Evolutionary conservation across 352 stramenopile species (phyloP).

Genomic region (Globisporangium okanoganense): DNA sequence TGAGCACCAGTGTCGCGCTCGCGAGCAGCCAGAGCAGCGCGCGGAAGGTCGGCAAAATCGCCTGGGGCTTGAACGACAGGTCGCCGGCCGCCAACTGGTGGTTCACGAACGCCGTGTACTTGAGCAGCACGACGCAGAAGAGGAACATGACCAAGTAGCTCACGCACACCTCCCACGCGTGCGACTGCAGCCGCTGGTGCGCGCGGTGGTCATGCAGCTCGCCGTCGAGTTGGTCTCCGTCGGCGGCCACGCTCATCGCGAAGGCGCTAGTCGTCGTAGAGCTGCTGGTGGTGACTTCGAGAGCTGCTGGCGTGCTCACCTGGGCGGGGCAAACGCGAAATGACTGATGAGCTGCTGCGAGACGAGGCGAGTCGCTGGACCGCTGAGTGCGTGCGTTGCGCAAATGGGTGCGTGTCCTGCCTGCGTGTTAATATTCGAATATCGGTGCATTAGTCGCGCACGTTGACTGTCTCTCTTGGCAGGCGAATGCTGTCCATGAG

Average conservation of each 20-base stretch:
- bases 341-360: neutral
- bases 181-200: constrained; percentile 20
- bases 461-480: neutral
- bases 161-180: constrained; percentile 44
- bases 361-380: no score
- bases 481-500: no score
- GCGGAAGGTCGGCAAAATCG: constrained; percentile 60
- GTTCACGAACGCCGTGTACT: constrained; percentile 42
- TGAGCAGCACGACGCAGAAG: constrained; percentile 36
- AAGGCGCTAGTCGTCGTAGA: neutral
- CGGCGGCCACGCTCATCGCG: neutral
- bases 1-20: constrained; percentile 22
- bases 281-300: neutral
- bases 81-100: constrained; percentile 35
- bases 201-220: neutral
- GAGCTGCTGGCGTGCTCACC: neutral
- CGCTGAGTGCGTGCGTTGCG: no score
- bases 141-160: constrained; percentile 58
- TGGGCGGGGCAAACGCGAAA: neutral
- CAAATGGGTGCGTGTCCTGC: no score
- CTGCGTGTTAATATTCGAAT: no score
- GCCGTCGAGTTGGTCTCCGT: neutral
- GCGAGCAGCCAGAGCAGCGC: constrained; percentile 47
- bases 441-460: neutral
- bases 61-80: constrained; percentile 38